Evolutionary conservation across 2,329 filamentous ascomycete genomes (phyloP), one percentile per base, ranked within the genome.

Genomic region (Penicillium hesseltinei): DNA sequence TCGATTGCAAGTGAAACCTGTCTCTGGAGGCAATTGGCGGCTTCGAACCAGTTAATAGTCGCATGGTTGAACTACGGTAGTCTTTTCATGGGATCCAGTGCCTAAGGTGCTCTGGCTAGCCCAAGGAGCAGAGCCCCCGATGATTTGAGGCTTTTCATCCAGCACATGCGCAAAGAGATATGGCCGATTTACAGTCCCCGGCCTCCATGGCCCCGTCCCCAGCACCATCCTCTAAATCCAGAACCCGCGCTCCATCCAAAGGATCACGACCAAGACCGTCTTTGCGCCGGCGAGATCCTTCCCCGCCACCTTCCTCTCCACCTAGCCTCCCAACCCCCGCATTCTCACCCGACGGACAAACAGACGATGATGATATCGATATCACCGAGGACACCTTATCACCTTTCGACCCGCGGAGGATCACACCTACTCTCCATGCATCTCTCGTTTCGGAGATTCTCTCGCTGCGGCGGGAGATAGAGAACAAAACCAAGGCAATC

Each of bases 401-500:
- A 2, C 86, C 91, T 23, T 80, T 97, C 31, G 94, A 99, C 70
- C 92, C 94, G 3, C 86, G 93, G 54, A 85, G 94, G 38, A 97
- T 99, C 70, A 99, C 94, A 0, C 94, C 94, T 1, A 97, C 92
- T 0, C 78, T 99, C 11, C 94, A 97, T 73, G 94, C 94, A 9
- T 97, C 91, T 49, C 80, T 99, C 7, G 93, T 99, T 0, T 93
- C 93, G 0, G 94, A 99, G 73, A 99, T 99, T 61, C 80, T 99
- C 39, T 86, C 87, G 2, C 78, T 99, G 49, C 86, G 92, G 23
- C 84, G 94, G 57, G 94, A 99, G 63, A 85, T 97, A 61, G 94
- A 99, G 70, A 91, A 90, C 42, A 97, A 96, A 75, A 84, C 88
- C 44, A 90, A 86, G 66, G 83, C 91, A 52, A 96, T 99, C 54